Evolutionary conservation across 2,329 filamentous ascomycete species (phyloP).

Genomic region (Ceratocystis ficicola): DNA sequence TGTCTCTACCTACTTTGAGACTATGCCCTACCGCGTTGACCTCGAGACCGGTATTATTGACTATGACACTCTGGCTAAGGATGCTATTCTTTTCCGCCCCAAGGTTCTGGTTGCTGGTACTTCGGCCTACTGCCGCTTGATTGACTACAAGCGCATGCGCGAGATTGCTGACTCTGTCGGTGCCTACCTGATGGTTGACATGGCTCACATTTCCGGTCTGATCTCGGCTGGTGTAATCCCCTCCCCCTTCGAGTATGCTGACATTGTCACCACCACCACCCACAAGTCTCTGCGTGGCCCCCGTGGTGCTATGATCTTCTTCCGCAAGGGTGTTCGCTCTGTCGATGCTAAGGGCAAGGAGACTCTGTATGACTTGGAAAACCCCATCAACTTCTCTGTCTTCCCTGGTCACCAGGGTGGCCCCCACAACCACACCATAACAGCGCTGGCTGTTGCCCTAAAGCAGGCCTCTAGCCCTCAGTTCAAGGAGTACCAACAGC

Average conservation of each 20-base stretch:
- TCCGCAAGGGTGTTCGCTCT: slow-evolving; percentile 88
- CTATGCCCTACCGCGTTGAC: slow-evolving; percentile 87
- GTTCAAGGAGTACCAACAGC: slow-evolving; percentile 87
- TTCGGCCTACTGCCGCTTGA: slow-evolving; percentile 93
- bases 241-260: slow-evolving; percentile 81
- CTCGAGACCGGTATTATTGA: slow-evolving; percentile 90
- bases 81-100: slow-evolving; percentile 82
- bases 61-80: slow-evolving; percentile 84
- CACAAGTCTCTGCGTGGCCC: slow-evolving; percentile 98
- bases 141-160: slow-evolving; percentile 93
- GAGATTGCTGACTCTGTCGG: slow-evolving; percentile 88
- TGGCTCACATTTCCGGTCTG: slow-evolving; percentile 96
- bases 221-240: slow-evolving; percentile 88
- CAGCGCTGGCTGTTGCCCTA: slow-evolving; percentile 83
- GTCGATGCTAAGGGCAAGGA: slow-evolving; percentile 87
- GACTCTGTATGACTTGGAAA: slow-evolving; percentile 83
- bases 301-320: slow-evolving; percentile 99
- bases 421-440: slow-evolving; percentile 99
- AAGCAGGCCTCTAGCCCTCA: slow-evolving; percentile 85
- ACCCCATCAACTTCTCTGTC: slow-evolving; percentile 95
- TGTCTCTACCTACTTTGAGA: slow-evolving; percentile 98
- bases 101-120: slow-evolving; percentile 95
- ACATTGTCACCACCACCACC: slow-evolving; percentile 95
- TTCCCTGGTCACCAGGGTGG: slow-evolving; percentile 98
- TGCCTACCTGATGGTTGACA: slow-evolving; percentile 91